Base-by-base conservation (phyloP, 2,329 filamentous ascomycete genomes). In the Apiospora kogelbergensis region DNA sequence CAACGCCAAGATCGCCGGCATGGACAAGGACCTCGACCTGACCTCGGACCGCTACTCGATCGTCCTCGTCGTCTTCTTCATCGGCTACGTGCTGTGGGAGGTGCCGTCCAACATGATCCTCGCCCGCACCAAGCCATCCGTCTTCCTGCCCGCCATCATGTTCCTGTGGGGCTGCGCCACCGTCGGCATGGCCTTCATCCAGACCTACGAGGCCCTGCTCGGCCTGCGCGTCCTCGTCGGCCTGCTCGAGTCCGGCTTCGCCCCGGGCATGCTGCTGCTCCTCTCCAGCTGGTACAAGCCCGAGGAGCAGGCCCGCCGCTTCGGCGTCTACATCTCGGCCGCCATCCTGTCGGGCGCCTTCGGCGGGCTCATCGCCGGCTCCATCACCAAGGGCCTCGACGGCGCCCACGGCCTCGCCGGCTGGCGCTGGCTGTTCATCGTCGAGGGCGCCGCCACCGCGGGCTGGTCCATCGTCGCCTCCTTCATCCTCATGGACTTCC, bases 401-500 rank as follows among this genome's bases (percentile, higher is more conserved):
- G 86, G 87, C 1, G 77, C 86, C 2, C 85, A 85, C 13, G 84
- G 84, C 0, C 74, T 80, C 37, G 74, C 77, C 4, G 84, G 84
- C 6, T 87, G 84, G 82, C 78, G 81, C 37, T 87, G 84, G 87
- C 84, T 88, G 40, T 88, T 88, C 73, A 84, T 90, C 70, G 80
- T 90, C 44, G 88, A 91, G 78, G 91, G 91, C 6, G 82, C 92
- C 9, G 85, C 86, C 0, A 93, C 91, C 0, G 84, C 91, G 7
- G 15, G 93, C 0, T 72, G 70, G 67, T 90, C 89, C 2, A 73
- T 89, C 4, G 77, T 82, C 1, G 86, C 85, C 1, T 89, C 87
- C 78, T 92, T 88, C 84, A 83, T 89, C 76, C 88, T 93, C 1
- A 85, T 90, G 71, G 90, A 93, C 74, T 93, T 91, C 75, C 91